phyloP scores from a whole-genome alignment of 169 alveolate genomes.

The Theileria sp. region DNA sequence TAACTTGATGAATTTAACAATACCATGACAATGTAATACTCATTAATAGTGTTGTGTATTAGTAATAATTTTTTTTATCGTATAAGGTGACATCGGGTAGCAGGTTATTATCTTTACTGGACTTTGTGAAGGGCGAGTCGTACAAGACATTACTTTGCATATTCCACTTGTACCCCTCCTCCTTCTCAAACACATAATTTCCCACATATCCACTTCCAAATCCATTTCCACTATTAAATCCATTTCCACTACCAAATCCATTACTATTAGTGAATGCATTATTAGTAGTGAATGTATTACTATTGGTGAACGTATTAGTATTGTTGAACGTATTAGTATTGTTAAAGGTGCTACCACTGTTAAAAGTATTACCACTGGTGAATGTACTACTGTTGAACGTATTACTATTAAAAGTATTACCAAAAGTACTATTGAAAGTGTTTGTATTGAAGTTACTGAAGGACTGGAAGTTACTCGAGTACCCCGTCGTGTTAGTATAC shows the following conservation, averaged over 20 bases:
- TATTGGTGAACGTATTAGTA: neutral
- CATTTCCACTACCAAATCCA: neutral
- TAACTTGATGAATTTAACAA: no score
- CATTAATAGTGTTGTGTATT: no score
- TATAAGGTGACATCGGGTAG: constrained; percentile 15
- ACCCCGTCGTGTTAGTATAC: no score
- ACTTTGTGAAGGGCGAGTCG: constrained; percentile 27
- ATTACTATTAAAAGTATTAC: neutral
- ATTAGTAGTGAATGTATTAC: no score
- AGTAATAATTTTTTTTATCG: constrained; percentile 19
- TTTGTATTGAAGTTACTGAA: neutral
- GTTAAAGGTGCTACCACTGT: neutral
- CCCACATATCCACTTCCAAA: neutral
- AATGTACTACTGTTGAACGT: neutral
- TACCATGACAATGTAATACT: no score
- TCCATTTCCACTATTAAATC: no score
- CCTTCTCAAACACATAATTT: neutral
- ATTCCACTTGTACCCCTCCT: constrained; percentile 9
- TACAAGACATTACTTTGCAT: constrained; percentile 18
- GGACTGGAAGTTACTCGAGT: no score
- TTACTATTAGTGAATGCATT: neutral
- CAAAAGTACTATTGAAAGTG: neutral
- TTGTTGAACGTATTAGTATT: neutral
- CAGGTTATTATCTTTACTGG: constrained; percentile 14
- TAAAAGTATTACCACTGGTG: neutral